Evolutionary conservation across 2,329 filamentous ascomycete genomes (phyloP).

Genomic region (Claviceps spartinae): DNA sequence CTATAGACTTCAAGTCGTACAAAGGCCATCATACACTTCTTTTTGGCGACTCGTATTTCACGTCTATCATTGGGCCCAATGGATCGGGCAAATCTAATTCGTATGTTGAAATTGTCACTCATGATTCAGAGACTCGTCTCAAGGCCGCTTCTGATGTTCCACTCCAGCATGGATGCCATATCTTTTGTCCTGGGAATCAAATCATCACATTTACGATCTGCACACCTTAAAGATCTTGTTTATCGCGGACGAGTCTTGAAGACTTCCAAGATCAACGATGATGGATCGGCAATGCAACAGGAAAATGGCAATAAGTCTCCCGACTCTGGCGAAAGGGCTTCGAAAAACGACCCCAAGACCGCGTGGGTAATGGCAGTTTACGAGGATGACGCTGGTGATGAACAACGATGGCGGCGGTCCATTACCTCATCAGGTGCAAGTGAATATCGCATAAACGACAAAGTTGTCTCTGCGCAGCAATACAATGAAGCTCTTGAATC

Average conservation of each 20-base stretch:
- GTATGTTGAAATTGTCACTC: slow-evolving; percentile 34
- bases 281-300: slow-evolving; percentile 59
- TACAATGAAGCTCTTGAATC: slow-evolving; percentile 88
- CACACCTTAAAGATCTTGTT: slow-evolving; percentile 85
- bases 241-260: slow-evolving; percentile 91
- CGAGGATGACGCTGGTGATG: slow-evolving; percentile 89
- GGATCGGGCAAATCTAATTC: slow-evolving; percentile 98
- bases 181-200: slow-evolving; percentile 98
- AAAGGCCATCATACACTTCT: slow-evolving; percentile 89
- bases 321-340: slow-evolving; percentile 48
- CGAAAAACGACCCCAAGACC: slow-evolving; percentile 74
- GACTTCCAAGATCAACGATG: slow-evolving; percentile 83
- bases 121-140: not conserved
- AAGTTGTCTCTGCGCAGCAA: slow-evolving; percentile 71
- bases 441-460: slow-evolving; percentile 95
- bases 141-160: not conserved
- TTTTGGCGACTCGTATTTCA: slow-evolving; percentile 97
- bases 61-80: slow-evolving; percentile 98
- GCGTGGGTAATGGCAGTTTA: slow-evolving; percentile 99
- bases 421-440: slow-evolving; percentile 82
- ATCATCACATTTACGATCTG: slow-evolving; percentile 90
- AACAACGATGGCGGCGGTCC: slow-evolving; percentile 88
- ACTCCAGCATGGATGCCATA: slow-evolving; percentile 84
- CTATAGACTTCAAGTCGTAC: slow-evolving; percentile 94
- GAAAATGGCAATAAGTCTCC: slow-evolving; percentile 49